These are phyloP conservation scores for Asterochloris erici DNA, from an alignment of 139 green algal species.

Conservation along the genomic window DNA sequence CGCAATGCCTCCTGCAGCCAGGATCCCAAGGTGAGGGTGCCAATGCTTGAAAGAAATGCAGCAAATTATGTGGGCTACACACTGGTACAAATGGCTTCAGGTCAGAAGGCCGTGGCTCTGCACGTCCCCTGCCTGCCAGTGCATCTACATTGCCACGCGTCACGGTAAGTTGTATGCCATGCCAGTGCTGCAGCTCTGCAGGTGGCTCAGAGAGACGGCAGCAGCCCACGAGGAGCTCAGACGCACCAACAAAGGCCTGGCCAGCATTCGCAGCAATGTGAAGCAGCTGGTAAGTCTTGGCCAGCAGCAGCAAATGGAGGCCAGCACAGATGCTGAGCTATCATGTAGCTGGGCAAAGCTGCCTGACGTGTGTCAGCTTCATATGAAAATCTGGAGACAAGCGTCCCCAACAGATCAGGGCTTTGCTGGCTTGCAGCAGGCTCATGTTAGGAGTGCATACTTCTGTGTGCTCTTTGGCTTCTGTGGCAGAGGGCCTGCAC, in stretches of 20 bases:
- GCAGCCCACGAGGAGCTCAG: conserved; percentile 13
- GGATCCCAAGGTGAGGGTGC: not conserved
- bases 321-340: too few relatives aligned
- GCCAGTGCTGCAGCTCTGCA: not conserved
- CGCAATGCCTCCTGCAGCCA: not conserved
- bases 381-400: too few relatives aligned
- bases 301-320: too few relatives aligned
- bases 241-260: not conserved
- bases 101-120: not conserved
- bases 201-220: conserved; percentile 2
- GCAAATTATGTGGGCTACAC: not conserved
- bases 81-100: not conserved
- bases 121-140: not conserved
- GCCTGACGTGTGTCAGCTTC: too few relatives aligned
- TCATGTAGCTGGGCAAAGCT: too few relatives aligned
- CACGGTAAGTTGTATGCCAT: not conserved
- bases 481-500: too few relatives aligned
- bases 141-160: not conserved
- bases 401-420: too few relatives aligned
- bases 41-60: not conserved
- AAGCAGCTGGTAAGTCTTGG: not conserved
- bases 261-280: conserved; percentile 1
- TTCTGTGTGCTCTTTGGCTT: too few relatives aligned
- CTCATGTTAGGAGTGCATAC: too few relatives aligned
- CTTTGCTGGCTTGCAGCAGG: too few relatives aligned